Evolutionary conservation across 129 eudicot species (phyloP), one percentile per base, ranked within the genome.

Genomic region (Arctium minus): DNA sequence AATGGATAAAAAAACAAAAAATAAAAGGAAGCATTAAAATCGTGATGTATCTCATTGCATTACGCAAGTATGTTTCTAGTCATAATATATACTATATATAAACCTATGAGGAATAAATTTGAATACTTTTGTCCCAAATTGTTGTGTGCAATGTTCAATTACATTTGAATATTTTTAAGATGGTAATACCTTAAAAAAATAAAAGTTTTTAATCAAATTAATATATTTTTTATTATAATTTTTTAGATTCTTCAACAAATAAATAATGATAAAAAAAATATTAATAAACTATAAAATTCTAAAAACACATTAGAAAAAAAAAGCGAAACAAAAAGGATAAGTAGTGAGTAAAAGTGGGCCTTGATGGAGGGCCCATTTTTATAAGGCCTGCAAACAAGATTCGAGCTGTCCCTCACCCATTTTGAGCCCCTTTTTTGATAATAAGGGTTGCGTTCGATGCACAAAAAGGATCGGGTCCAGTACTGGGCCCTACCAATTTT

Each of bases 381-480:
- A 15, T 13, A 50, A 76, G 80, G 80, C 46, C 80, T 76, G 69
- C 69, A 50, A 48, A 6, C 1, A 15, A 53, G 69, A 53, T 48
- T 76, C 44, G 80, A 50, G 80, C 13, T 76, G 69, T 53, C 80
- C 40, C 80, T 76, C 27, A 33, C 80, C 80, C 80, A 76, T 76
- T 65, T 4, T 27, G 33, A 67, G 15, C 12, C 71, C 35, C 71
- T 29, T 67, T 67, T 27, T 13, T 56, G 27, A 56, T 56, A 17
- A 17, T 17, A 17, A 17, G 68, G 68, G 68, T 60, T 29, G 12
- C 35, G 5, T 18, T 64, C 22, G 70, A 64, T 64, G 31, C 71
- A 67, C 71, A 27, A 65, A 6, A 67, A 13, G 22, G 7, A 67
- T 67, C 13, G 71, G 35, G 33, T 35, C 32, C 15, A 2, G 35